phyloP scores from a whole-genome alignment of 2,329 filamentous ascomycete genomes.

The Blastomyces gilchristii region DNA sequence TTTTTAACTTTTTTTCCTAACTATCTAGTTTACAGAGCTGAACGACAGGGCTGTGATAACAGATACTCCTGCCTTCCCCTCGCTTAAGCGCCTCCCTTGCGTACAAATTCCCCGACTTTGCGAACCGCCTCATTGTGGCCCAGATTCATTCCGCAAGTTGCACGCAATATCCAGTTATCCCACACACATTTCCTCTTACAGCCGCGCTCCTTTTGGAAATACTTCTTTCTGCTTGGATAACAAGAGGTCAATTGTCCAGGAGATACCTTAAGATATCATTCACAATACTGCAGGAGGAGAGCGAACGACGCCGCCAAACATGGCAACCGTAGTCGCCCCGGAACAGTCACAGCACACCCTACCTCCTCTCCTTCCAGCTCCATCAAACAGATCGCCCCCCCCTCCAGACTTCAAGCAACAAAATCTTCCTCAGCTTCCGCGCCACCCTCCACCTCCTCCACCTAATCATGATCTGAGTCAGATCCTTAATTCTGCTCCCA shows the following conservation, averaged over 20 bases:
- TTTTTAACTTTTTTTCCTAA: neutral
- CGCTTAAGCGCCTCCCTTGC: neutral
- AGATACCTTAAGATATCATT: neutral
- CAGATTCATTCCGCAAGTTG: neutral
- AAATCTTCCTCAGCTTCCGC: slow-evolving; percentile 15
- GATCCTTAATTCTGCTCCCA: slow-evolving; percentile 12
- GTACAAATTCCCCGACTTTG: neutral
- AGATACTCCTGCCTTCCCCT: neutral
- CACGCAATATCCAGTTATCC: neutral
- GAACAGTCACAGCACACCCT: slow-evolving; percentile 8
- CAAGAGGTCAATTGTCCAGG: neutral
- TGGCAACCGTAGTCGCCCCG: neutral
- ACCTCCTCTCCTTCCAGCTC: slow-evolving; percentile 32
- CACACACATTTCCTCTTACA: neutral
- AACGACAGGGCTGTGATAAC: neutral
- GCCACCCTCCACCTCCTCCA: slow-evolving; percentile 18
- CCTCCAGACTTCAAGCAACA: slow-evolving; percentile 18
- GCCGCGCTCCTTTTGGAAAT: neutral
- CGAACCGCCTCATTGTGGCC: neutral
- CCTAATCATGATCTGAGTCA: slow-evolving; percentile 19
- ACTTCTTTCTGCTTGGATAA: neutral
- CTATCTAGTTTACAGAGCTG: neutral
- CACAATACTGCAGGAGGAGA: neutral
- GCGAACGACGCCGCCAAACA: neutral
- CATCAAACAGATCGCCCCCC: slow-evolving; percentile 33